Conservation (phyloP, 2,329 filamentous ascomycete species). For the Ciborinia camelliae region DNA sequence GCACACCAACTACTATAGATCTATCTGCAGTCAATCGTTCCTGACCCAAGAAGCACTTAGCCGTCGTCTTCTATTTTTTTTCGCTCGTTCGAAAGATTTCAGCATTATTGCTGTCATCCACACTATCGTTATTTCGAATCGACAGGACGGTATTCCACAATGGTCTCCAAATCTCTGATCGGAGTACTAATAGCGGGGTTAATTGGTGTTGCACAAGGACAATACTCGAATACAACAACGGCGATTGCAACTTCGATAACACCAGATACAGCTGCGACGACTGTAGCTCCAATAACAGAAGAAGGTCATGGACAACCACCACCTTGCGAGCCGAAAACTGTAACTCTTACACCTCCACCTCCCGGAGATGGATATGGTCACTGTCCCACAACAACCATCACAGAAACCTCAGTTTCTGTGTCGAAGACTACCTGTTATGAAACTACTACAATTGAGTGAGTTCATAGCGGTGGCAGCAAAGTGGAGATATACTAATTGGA, state of each 20-base stretch:
- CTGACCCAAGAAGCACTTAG: constrained; percentile 26
- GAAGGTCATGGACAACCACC: background rate
- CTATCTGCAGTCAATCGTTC: constrained; percentile 19
- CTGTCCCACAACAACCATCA: constrained; percentile 24
- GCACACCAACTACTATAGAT: constrained; percentile 14
- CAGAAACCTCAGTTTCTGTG: constrained; percentile 6
- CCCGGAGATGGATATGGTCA: background rate
- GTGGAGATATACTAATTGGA: background rate
- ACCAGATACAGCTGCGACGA: constrained; percentile 11
- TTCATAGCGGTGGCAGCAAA: background rate
- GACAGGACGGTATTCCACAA: constrained; percentile 24
- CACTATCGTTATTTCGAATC: constrained; percentile 28
- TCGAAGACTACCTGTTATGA: constrained; percentile 7
- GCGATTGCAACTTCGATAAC: background rate
- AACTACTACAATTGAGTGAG: constrained; percentile 4
- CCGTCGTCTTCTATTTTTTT: constrained; percentile 22
- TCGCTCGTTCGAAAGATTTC: constrained; percentile 31
- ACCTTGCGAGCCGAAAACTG: constrained; percentile 8
- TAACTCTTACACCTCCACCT: background rate
- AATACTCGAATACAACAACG: constrained; percentile 17
- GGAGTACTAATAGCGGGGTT: constrained; percentile 24
- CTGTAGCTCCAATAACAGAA: background rate
- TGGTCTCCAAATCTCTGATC: constrained; percentile 9
- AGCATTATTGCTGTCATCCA: constrained; percentile 27
- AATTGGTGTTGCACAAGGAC: constrained; percentile 23